Evolutionary conservation across 169 alveolate genomes (phyloP), one percentile per base, ranked within the genome.

Genomic region (Plasmodium sp.): DNA sequence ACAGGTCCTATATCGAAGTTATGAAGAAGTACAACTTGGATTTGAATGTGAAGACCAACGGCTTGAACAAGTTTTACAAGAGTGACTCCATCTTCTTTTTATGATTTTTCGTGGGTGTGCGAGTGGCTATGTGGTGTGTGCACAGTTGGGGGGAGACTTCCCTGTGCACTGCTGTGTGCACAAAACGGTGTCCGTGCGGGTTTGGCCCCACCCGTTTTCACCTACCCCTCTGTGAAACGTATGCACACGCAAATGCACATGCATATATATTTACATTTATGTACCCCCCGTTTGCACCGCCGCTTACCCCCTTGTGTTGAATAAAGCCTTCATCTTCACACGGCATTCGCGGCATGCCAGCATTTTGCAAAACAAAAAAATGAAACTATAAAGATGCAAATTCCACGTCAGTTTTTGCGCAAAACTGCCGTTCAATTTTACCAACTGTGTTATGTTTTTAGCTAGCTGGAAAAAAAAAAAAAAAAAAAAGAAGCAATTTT

Each of bases 31-130:
- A 81, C 75, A 67, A 81, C 56, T 91, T 91, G 54, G 81, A 81
- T 81, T 48, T 91, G 74, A 91, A 82, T 91, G 56, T 91, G 84
- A 91, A 91, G 58, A 82, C 95, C 31, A 91, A 91, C 71, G 83
- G 75, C 27, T 71, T 91, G 77, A 91, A 91, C 48, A 91, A 81
- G 72, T 91, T 81, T 91, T 81, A 81, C 45, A 91, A 91, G 72
- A 91, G 92, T 72, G 95, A 91, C 27, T 81, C 95, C 27, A 91
- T 91, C 45, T 91, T 80, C 75, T 91, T 91, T 62, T 48, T 88
- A 22, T 88, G 82, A 88, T 18, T 71, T 12, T 33, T 36, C 39
- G 14, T 31, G 39, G 77, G 39, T 41, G 7, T 7, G 6, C 62
- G 62, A 14, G 22, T 51, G 6, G 22, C 16, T 22, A 51, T 51